phyloP scores from a whole-genome alignment of 257 asterid genomes.

The Nicotiana paniculata region DNA sequence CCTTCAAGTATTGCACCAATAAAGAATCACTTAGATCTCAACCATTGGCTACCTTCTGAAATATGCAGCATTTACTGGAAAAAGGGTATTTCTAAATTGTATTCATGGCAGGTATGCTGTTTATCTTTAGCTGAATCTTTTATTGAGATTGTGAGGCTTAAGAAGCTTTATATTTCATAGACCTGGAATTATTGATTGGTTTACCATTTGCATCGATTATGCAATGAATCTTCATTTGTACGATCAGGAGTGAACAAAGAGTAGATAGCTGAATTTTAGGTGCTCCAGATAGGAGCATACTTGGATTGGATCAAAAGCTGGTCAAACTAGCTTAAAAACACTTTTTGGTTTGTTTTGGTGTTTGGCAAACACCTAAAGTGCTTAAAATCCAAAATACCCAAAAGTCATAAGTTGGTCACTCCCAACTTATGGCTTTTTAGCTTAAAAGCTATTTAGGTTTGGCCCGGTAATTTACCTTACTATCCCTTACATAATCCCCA shows the following conservation, averaged over 20 bases:
- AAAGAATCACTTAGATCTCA: constrained; percentile 61
- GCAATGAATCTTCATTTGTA: neutral
- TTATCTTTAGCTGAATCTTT: constrained; percentile 11
- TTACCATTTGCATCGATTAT: neutral
- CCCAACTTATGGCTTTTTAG: no score
- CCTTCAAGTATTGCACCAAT: constrained; percentile 52
- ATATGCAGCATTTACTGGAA: constrained; percentile 69
- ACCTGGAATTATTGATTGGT: neutral
- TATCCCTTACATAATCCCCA: no score
- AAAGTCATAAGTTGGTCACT: no score
- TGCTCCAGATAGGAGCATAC: no score
- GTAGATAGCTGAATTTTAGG: neutral
- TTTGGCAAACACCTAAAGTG: no score
- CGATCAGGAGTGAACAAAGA: neutral
- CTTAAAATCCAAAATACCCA: no score
- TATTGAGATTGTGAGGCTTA: constrained; percentile 10
- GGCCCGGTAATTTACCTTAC: no score
- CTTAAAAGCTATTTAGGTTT: no score
- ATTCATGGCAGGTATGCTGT: constrained; percentile 81
- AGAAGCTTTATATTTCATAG: neutral
- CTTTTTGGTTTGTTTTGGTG: no score
- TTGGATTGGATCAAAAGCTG: no score
- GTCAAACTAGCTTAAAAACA: no score
- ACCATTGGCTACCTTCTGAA: constrained; percentile 87
- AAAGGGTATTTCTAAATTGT: constrained; percentile 78